These are phyloP conservation scores for Xylariaceae sp. DNA, from an alignment of 2,329 filamentous ascomycete species.

Conservation along the genomic window DNA sequence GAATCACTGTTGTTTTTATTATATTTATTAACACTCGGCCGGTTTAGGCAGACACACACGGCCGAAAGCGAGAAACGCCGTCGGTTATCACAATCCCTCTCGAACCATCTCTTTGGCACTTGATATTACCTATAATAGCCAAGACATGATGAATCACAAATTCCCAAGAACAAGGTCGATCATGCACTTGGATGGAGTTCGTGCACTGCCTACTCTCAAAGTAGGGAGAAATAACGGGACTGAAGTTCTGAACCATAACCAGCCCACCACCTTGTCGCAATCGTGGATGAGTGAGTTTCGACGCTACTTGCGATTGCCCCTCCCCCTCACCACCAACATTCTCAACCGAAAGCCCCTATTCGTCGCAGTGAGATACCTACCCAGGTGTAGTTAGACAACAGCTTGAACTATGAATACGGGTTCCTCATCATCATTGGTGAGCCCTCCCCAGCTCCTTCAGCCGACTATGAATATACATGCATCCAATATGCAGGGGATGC, in stretches of 20 bases:
- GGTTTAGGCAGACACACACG: constrained; percentile 9
- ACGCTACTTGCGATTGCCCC: constrained; percentile 1
- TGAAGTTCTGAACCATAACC: background rate
- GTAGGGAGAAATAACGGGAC: too few relatives aligned
- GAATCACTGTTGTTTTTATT: too few relatives aligned
- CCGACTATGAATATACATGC: constrained; percentile 1
- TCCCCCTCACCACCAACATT: constrained; percentile 8
- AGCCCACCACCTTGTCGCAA: background rate
- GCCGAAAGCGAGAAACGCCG: constrained; percentile 18
- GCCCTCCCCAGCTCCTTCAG: constrained; percentile 4
- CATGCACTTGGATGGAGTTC: too few relatives aligned
- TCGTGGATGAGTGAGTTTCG: too few relatives aligned
- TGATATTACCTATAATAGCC: too few relatives aligned
- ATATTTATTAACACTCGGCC: constrained; percentile 21
- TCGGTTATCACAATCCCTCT: background rate
- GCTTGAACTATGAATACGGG: background rate
- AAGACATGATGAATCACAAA: too few relatives aligned
- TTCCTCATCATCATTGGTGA: constrained; percentile 5
- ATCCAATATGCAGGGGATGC: constrained; percentile 5
- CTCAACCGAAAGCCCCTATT: background rate
- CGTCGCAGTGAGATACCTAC: background rate
- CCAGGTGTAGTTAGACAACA: background rate
- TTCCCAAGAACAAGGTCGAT: too few relatives aligned
- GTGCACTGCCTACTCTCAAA: too few relatives aligned
- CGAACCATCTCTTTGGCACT: too few relatives aligned